Evolutionary conservation across 2,329 filamentous ascomycete species (phyloP).

Genomic region (Lachnellula occidentalis): DNA sequence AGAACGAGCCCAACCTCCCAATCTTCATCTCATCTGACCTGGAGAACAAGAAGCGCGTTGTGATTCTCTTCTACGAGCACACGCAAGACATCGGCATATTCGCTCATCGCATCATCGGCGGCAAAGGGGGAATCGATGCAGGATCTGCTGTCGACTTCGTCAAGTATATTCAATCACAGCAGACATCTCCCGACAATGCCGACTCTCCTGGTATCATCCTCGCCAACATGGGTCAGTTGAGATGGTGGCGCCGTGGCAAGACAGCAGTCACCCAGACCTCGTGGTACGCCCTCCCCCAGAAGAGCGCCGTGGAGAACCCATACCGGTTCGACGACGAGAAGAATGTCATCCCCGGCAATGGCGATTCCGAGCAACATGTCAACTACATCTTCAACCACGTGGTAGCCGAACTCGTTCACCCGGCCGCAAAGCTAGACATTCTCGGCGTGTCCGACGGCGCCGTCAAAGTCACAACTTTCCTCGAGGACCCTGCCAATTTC

Average conservation of each 20-base stretch:
- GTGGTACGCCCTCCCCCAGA: constrained; percentile 55
- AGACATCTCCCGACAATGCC: constrained; percentile 13
- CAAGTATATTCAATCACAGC: constrained; percentile 34
- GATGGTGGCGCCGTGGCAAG: constrained; percentile 65
- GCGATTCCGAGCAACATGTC: constrained; percentile 55
- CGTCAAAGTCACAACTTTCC: constrained; percentile 49
- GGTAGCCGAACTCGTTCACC: constrained; percentile 43
- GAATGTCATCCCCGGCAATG: constrained; percentile 60
- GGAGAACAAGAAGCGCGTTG: constrained; percentile 51
- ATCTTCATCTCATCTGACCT: constrained; percentile 62
- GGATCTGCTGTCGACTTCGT: constrained; percentile 68
- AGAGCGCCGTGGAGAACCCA: constrained; percentile 55
- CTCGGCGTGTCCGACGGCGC: constrained; percentile 66
- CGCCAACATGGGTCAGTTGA: constrained; percentile 70
- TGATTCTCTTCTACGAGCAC: constrained; percentile 70
- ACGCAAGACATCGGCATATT: constrained; percentile 69
- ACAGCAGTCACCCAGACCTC: constrained; percentile 53
- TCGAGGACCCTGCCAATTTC: constrained; percentile 53
- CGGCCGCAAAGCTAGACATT: constrained; percentile 57
- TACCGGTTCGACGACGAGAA: constrained; percentile 45
- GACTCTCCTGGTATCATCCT: constrained; percentile 59
- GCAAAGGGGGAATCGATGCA: constrained; percentile 58
- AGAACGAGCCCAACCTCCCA: constrained; percentile 54
- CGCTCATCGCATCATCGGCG: constrained; percentile 61
- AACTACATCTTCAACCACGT: constrained; percentile 60